Conservation (phyloP, 2,329 filamentous ascomycete genomes). For the Aspergillus latus region DNA sequence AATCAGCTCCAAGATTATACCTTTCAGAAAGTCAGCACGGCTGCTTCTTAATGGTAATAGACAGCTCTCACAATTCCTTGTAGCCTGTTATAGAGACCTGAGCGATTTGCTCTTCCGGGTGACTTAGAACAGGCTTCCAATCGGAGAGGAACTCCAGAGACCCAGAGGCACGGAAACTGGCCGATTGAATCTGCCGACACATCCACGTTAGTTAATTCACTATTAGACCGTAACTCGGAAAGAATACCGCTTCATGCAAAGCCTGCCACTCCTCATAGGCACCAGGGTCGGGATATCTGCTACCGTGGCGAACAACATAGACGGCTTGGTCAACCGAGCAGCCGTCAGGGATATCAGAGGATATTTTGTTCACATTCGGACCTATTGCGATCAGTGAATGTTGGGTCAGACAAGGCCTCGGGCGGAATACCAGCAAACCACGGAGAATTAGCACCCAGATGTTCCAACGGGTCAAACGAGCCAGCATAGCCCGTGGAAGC, state of each 20-base stretch:
- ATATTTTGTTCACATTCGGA: slow-evolving; percentile 16
- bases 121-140: slow-evolving; percentile 60
- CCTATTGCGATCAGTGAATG: background rate
- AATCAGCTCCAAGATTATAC: slow-evolving; percentile 27
- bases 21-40: slow-evolving; percentile 20
- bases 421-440: slow-evolving; percentile 50
- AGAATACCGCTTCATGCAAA: slow-evolving; percentile 35
- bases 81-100: slow-evolving; percentile 62
- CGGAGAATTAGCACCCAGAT: slow-evolving; percentile 56
- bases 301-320: slow-evolving; percentile 16
- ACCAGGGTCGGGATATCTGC: slow-evolving; percentile 17
- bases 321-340: slow-evolving; percentile 18
- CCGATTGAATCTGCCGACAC: slow-evolving; percentile 50
- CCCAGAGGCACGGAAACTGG: slow-evolving; percentile 55
- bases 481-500: slow-evolving; percentile 11
- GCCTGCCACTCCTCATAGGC: slow-evolving; percentile 16
- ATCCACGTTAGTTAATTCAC: background rate
- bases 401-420: background rate
- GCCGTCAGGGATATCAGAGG: slow-evolving; percentile 7
- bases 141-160: slow-evolving; percentile 56
- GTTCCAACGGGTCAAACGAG: slow-evolving; percentile 44
- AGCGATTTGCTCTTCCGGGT: slow-evolving; percentile 57
- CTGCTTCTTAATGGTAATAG: too few relatives aligned
- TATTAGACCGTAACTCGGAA: background rate
- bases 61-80: slow-evolving; percentile 49